Base-by-base conservation (phyloP, 371 early-diverging fungal species). In the Mucor sp. region DNA sequence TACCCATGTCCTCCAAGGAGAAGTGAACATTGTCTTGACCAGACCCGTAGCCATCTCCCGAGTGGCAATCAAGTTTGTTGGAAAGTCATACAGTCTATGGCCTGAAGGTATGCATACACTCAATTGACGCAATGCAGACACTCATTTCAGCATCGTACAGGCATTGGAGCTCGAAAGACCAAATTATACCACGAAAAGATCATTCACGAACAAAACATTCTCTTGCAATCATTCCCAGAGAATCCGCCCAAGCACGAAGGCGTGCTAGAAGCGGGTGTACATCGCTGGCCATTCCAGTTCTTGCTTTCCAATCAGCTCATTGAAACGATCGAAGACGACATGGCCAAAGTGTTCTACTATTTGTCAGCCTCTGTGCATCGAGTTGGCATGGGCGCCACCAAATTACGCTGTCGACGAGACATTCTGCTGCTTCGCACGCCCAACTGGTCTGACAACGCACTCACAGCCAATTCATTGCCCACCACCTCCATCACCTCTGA, bases 121-220 rank as follows among this genome's bases (percentile, higher is more conserved):
- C 9, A 17, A 23, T 12, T 32, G 19, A 57, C 6, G 41, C 27
- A 17, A 17, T 21, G 8, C 23, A 25, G 4, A 62, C 50, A 1
- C 30, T 30, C 14, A 48, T 21, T n/a, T n/a, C 27, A 32, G n/a
- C 35, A 53, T 39, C 23, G 11, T 19, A 14, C 25, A 77, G 77
- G 77, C 11, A 69, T 80, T 68, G 83, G 83, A 9, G 50, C 77
- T 9, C 72, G 78, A 53, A 71, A 72, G 14, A 81, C 72, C 5
- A 81, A 77, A 63, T 50, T 75, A 15, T 77, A 75, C 41, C 81
- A 83, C 55, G 80, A 81, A 65, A 79, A 83, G 53, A 74, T 63
- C 3, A 76, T 83, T 37, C 78, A 83, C 32, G 81, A 80, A 41
- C 81, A 81, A 70, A 79, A 79, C 25, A 43, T 78, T 11, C 68